Base-by-base conservation (phyloP, 306 rosid species). In the Oemleria cerasiformis region DNA sequence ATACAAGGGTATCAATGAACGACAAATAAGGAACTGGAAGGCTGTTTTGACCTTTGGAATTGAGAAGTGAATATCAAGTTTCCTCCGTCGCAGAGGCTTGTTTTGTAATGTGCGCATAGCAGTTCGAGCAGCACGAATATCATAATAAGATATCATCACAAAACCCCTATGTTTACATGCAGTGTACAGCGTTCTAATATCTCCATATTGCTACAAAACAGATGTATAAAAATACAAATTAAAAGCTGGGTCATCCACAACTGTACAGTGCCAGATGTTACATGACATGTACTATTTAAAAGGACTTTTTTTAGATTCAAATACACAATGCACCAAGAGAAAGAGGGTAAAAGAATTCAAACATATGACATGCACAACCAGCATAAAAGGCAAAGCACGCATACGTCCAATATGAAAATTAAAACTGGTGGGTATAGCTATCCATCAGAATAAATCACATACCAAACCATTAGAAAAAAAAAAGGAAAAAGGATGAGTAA, bases 61-160 rank as follows among this genome's bases (percentile, higher is more conserved):
- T 73, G 98, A 92, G 85, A 92, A 92, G 78, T 92, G 98, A 76
- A 92, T 92, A 77, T 92, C 98, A 69, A 92, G 96, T 73, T 92
- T 92, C 79, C 98, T 85, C 58, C 98, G 82, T 70, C 98, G 86
- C 85, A 92, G 73, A 43, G 98, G 96, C 80, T 88, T 92, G 80
- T 88, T 92, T 73, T 92, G 98, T 73, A 92, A 77, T 39, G 91
- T 84, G 47, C 98, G 98, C 95, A 92, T 92, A 38, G 98, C 96
- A 74, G 84, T 90, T 54, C 98, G 94, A 82, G 98, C 98, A 78
- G 91, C 90, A 81, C 96, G 96, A 56, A 92, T 92, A 79, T 92
- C 98, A 65, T 88, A 92, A 79, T 92, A 92, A 51, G 98, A 90
- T 85, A 92, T 90, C 98, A 92, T 92, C 87, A 92, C 98, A 85